phyloP scores from a whole-genome alignment of 306 rosid genomes.

The Lablab purpureus region DNA sequence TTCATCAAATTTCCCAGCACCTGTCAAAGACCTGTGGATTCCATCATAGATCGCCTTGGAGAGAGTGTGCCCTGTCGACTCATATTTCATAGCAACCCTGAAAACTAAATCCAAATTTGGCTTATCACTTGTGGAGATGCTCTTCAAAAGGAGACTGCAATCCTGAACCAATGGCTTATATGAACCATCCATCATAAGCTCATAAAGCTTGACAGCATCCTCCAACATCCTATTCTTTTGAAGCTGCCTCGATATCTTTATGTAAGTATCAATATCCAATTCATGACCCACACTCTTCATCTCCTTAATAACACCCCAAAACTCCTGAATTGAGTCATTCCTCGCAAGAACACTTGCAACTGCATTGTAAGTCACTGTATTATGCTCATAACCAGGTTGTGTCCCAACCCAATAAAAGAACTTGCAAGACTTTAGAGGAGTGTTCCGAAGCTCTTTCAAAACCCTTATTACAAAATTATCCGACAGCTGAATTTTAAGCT shows the following conservation, averaged over 20 bases:
- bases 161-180: conserved; percentile 73
- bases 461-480: conserved; percentile 70
- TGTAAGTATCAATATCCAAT: conserved; percentile 80
- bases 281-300: conserved; percentile 67
- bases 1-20: conserved; percentile 73
- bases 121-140: conserved; percentile 50
- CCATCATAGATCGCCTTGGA: conserved; percentile 82
- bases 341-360: conserved; percentile 70
- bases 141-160: conserved; percentile 62
- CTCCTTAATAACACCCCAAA: conserved; percentile 78
- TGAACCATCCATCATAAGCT: conserved; percentile 91
- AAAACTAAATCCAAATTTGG: conserved; percentile 70
- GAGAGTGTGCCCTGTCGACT: conserved; percentile 62
- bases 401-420: conserved; percentile 75
- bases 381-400: conserved; percentile 60
- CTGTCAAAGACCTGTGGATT: conserved; percentile 80
- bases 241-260: conserved; percentile 75
- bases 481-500: conserved; percentile 53
- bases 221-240: conserved; percentile 69
- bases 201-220: conserved; percentile 90
- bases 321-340: conserved; percentile 61
- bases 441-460: conserved; percentile 65
- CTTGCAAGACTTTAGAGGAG: conserved; percentile 61
- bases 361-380: conserved; percentile 74
- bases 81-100: conserved; percentile 74